Percentiles rank a stretch among this genome's conserved stretches.
Conservation (phyloP, 768 basidiomycete genomes). For the Rubroboletus satanas region DNA sequence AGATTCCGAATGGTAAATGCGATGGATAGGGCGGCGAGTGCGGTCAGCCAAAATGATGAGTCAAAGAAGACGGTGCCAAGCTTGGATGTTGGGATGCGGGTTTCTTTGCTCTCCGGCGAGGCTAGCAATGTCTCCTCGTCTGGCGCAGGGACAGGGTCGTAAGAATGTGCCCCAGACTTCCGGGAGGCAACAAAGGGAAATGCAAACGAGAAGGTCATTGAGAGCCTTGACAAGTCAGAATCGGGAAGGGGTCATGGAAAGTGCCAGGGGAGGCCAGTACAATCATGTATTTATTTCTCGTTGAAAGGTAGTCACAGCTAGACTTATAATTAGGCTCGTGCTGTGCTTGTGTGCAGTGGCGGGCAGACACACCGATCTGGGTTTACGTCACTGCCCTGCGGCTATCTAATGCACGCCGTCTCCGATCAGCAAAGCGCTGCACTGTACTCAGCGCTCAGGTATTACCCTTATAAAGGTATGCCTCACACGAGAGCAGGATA, state of each 20-base stretch:
- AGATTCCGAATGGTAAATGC: slow-evolving; percentile 21
- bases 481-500: background rate
- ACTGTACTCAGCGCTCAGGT: background rate
- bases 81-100: background rate
- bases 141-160: slow-evolving; percentile 8
- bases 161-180: slow-evolving; percentile 5
- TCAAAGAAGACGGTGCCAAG: slow-evolving; percentile 4
- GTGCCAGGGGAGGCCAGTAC: background rate
- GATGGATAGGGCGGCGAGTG: slow-evolving; percentile 16
- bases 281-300: slow-evolving; percentile 5
- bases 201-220: slow-evolving; percentile 5
- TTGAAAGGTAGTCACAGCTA: background rate
- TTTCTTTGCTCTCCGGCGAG: background rate
- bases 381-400: background rate
- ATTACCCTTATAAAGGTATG: background rate
- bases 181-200: background rate
- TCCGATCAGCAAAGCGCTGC: too few relatives aligned
- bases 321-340: background rate
- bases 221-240: background rate
- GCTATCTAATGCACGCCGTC: background rate
- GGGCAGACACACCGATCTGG: background rate
- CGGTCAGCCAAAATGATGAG: slow-evolving; percentile 18
- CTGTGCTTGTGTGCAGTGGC: slow-evolving; percentile 3
- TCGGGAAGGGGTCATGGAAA: background rate
- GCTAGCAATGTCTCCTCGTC: slow-evolving; percentile 17